Base-by-base conservation (phyloP, 1,284 basidiomycete species). In the Pascua sp. region DNA sequence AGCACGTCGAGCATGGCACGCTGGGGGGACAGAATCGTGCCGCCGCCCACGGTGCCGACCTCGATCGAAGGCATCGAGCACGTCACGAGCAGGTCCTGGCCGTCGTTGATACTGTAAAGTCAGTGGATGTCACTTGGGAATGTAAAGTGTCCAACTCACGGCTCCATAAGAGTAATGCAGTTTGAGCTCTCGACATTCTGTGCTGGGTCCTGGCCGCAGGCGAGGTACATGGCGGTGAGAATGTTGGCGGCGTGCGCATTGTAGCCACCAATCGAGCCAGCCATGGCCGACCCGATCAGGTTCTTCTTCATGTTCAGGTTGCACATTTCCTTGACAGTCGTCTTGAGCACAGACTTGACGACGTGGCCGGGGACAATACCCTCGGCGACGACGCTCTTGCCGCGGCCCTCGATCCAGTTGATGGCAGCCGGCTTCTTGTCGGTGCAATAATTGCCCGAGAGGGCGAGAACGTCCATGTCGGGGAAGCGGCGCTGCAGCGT, bases 351-450 rank as follows among this genome's bases (percentile, higher is more conserved):
- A 41, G 80, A 84, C 81, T 87, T 87, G 60, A 99, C 94, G 18
- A 93, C 81, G 64, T 85, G 84, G 0, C 94, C 95, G 0, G 94
- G 90, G 24, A 99, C 81, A 48, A 98, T 83, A 4, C 93, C 93
- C 80, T 99, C 96, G 0, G 93, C 94, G 47, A 98, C 94, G 18
- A 98, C 90, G 56, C 88, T 90, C 87, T 99, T 99, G 36, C 96
- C 96, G 56, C 95, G 83, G 2, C 96, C 96, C 78, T 98, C 95
- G 67, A 98, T 98, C 96, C 96, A 99, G 80, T 99, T 98, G 80
- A 99, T 97, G 46, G 96, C 96, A 9, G 95, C 92, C 0, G 96
- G 91, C 81, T 99, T 99, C 87, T 99, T 99, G 81, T 99, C 96
- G 56, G 92, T 99, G 81, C 96, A 98, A 78, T 98, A 99, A 79